Base-by-base conservation (phyloP, 345 rosid genomes). In the Aquilaria sinensis region DNA sequence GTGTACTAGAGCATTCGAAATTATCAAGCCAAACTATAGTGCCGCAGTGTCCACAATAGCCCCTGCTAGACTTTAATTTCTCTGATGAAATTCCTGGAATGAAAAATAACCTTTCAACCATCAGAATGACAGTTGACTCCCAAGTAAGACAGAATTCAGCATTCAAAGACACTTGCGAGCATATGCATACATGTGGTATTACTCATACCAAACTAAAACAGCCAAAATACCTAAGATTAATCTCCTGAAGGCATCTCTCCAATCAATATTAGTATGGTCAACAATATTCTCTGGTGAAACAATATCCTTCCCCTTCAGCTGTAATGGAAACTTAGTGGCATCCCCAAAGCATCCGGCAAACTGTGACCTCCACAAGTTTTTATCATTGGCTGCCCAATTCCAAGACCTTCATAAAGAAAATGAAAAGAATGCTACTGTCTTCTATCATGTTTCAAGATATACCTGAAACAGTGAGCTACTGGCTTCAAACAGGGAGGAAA, bases 311-410 rank as follows among this genome's bases (percentile, higher is more conserved):
- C 61, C 62, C 16, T 46, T 53, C 13, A 15, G 12, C 32, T 10
- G 58, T 48, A 30, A 57, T 13, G 37, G 46, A 5, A 56, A 41
- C 12, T 58, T 64, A 15, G 45, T 41, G 12, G 62, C 57, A 15
- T 54, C 63, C 7, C 74, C 76, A 60, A 74, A 81, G 72, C 70
- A 43, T 63, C 37, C 67, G 53, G 64, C 70, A 74, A 72, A 93
- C 3, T 72, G 79, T 30, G 72, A 75, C 65, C 60, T 72, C 94
- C 97, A 90, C 32, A 87, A 71, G 57, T 77, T 70, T 68, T 73
- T 77, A 60, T 81, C 87, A 66, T 61, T 63, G 14, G 89, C 82
- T 12, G 90, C 92, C 53, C 75, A 72, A 75, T 83, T 81, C 97
- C 98, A 90, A 30, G 90, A 81, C 81, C 98, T 89, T 72, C 77